Evolutionary conservation across 2,329 filamentous ascomycete genomes (phyloP).

Genomic region (Sordariomycetes sp.): DNA sequence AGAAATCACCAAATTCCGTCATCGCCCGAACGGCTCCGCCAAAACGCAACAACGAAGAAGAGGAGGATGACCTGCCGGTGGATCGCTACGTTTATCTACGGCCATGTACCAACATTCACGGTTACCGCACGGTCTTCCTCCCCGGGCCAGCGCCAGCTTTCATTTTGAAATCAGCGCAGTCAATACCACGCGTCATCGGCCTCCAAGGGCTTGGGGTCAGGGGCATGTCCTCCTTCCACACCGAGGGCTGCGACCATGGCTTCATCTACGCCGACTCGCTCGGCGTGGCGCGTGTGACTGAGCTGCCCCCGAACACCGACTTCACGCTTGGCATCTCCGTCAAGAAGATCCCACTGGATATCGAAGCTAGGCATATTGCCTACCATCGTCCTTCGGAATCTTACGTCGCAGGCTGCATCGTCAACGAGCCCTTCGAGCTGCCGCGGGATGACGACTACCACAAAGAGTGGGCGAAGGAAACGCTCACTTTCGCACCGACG

Average conservation of each 20-base stretch:
- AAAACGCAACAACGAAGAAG: constrained; percentile 23
- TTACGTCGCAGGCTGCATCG: constrained; percentile 69
- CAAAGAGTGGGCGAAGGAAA: constrained; percentile 70
- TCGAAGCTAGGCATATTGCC: constrained; percentile 63
- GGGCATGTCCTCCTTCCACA: constrained; percentile 69
- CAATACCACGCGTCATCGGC: constrained; percentile 63
- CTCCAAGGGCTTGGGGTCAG: constrained; percentile 61
- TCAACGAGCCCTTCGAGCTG: constrained; percentile 64
- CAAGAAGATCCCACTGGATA: constrained; percentile 58
- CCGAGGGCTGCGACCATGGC: constrained; percentile 65
- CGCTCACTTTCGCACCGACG: constrained; percentile 53
- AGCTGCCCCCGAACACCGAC: constrained; percentile 57
- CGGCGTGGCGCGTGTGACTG: constrained; percentile 64
- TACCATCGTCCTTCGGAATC: constrained; percentile 68
- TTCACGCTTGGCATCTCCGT: constrained; percentile 72
- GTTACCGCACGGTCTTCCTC: constrained; percentile 75
- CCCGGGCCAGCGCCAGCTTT: constrained; percentile 74
- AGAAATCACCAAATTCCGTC: constrained; percentile 62
- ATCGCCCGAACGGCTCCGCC: constrained; percentile 47
- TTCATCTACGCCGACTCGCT: constrained; percentile 74
- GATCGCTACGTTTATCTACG: constrained; percentile 44
- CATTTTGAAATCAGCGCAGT: constrained; percentile 73
- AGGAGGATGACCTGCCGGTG: constrained; percentile 39
- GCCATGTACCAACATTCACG: constrained; percentile 55
- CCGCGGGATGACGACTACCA: constrained; percentile 82